Evolutionary conservation across 129 eudicot genomes (phyloP), one percentile per base, ranked within the genome.

Genomic region (Saussurea involucrata): DNA sequence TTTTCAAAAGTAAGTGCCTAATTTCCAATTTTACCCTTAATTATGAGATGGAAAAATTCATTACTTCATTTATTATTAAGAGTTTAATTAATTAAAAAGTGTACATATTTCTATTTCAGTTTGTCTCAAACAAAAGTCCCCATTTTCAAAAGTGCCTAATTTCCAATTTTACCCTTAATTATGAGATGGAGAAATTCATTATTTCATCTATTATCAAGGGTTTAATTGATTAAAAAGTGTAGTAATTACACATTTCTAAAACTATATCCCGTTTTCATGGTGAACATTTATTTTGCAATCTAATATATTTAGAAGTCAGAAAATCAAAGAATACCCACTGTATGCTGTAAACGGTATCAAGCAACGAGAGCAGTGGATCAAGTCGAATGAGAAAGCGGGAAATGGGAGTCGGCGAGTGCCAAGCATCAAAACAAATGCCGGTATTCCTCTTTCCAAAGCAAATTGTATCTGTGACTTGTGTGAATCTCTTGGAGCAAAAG

Each of bases 401-500:
- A 89, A 87, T 2, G 97, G 97, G 44, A 92, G 96, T 73, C 93
- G 84, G 68, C 86, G 96, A 17, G 96, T 92, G 75, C 98, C 98
- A 66, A 94, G 98, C 98, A 94, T 94, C 72, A 93, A 88, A 77
- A 94, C 96, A 79, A 91, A 87, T 8, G 98, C 91, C 1, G 98
- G 98, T 58, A 94, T 72, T 77, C 98, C 98, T 89, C 98, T 86
- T 83, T 94, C 98, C 32, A 94, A 64, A 25, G 98, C 97, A 81
- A 94, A 94, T 70, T 94, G 98, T 72, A 94, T 94, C 78, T 94
- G 98, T 63, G 98, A 77, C 71, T 94, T 94, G 83, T 94, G 98
- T 64, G 98, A 94, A 86, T 94, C 98, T 83, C 98, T 86, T 76
- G 98, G 98, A 81, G 98, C 98, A 84, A 94, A 94, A 29, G 98